Evolutionary conservation across 139 green algal species (phyloP).

Genomic region (Pleodorina starrii): DNA sequence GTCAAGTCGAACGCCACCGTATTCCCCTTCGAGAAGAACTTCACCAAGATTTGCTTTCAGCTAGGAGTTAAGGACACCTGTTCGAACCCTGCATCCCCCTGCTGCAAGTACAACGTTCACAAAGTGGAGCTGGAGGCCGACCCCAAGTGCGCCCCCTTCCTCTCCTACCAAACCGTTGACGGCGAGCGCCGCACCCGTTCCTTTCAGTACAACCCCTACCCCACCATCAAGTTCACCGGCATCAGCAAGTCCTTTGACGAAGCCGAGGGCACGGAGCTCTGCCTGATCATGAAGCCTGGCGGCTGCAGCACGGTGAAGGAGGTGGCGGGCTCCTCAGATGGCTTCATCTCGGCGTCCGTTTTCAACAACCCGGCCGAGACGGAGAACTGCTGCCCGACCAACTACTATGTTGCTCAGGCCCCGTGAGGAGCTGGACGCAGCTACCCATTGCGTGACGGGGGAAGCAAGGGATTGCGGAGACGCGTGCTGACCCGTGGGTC

Average conservation of each 20-base stretch:
- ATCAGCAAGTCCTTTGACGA: constrained; percentile 8
- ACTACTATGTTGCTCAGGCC: too few relatives aligned
- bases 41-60: constrained; percentile 37
- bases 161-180: constrained; percentile 50
- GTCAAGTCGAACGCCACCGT: background rate
- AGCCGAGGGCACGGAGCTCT: constrained; percentile 9
- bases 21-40: background rate
- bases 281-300: constrained; percentile 14
- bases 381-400: background rate
- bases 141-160: constrained; percentile 2
- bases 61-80: background rate
- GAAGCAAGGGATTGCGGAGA: too few relatives aligned
- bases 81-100: background rate
- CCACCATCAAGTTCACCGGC: constrained; percentile 42
- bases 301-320: background rate
- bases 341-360: background rate
- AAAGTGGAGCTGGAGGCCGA: constrained; percentile 55
- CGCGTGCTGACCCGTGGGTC: too few relatives aligned
- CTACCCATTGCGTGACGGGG: too few relatives aligned
- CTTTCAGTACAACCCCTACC: constrained; percentile 46
- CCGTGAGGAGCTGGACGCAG: too few relatives aligned
- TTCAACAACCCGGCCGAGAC: background rate
- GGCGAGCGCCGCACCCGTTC: background rate
- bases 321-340: background rate
- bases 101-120: constrained; percentile 35